A percentile compares a stretch with the other conserved stretches of the same genome.
Evolutionary conservation across 768 basidiomycete species (phyloP).

Genomic region (Pholiota microspora): DNA sequence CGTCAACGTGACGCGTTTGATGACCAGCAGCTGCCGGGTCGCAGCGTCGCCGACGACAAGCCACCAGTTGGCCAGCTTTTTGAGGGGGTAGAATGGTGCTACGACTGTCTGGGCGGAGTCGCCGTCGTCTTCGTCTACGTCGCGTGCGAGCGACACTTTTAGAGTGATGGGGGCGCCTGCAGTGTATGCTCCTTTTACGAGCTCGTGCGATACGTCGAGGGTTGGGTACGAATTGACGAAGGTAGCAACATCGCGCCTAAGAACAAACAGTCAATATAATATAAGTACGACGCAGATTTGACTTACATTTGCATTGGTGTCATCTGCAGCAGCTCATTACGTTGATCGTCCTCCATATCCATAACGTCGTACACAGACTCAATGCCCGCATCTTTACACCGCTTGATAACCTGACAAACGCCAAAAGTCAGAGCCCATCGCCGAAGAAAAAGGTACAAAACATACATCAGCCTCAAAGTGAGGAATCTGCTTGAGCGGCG

Average conservation of each 20-base stretch:
- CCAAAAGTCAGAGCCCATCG: background rate
- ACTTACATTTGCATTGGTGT: slow-evolving; percentile 81
- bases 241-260: slow-evolving; percentile 88
- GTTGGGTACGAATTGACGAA: slow-evolving; percentile 98
- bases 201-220: slow-evolving; percentile 84
- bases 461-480: slow-evolving; percentile 90
- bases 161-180: slow-evolving; percentile 83
- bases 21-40: slow-evolving; percentile 76
- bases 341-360: slow-evolving; percentile 95
- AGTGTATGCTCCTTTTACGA: slow-evolving; percentile 85
- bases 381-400: slow-evolving; percentile 79
- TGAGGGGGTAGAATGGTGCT: slow-evolving; percentile 90
- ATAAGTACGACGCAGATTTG: background rate
- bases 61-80: slow-evolving; percentile 98
- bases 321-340: slow-evolving; percentile 83
- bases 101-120: slow-evolving; percentile 78
- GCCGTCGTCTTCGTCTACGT: slow-evolving; percentile 70
- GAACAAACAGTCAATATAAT: slow-evolving; percentile 13
- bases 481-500: slow-evolving; percentile 92
- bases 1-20: slow-evolving; percentile 90
- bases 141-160: slow-evolving; percentile 76
- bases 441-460: background rate
- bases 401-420: slow-evolving; percentile 63
- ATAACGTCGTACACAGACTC: slow-evolving; percentile 96
- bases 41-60: slow-evolving; percentile 86